Base-by-base conservation (phyloP, 495 filamentous ascomycete genomes). In the Aspergillus sclerotioniger region DNA sequence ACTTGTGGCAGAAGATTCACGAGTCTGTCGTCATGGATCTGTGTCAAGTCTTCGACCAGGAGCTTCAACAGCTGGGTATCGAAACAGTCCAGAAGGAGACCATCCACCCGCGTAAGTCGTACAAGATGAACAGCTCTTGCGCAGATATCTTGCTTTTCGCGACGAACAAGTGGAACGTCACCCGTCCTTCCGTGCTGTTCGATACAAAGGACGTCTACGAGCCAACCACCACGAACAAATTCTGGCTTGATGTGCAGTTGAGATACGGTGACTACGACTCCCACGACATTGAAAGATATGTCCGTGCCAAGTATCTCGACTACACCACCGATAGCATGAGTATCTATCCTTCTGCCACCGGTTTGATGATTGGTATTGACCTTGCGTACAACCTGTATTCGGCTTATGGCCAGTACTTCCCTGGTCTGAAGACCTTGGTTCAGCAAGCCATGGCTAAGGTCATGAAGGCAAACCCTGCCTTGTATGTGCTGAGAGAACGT, bases 91-190 rank as follows among this genome's bases (percentile, higher is more conserved):
- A 99, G 71, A 99, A 99, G 76, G 95, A 99, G 77, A 98, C 94
- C 0, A 99, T 99, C 63, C 95, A 99, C 81, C 95, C 95, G 44
- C 84, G 95, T 83, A 99, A 99, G 73, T 98, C 94, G 0, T 99
- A 99, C 82, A 99, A 99, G 84, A 99, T 99, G 95, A 99, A 99
- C 80, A 97, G 92, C 70, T 98, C 94, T 44, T 99, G 95, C 73
- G 95, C 95, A 15, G 95, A 99, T 75, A 97, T 99, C 61, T 81
- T 98, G 45, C 84, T 99, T 41, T 99, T 99, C 67, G 95, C 95
- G 16, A 96, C 90, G 52, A 94, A 96, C 77, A 99, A 98, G 69
- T 99, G 95, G 95, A 97, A 96, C 62, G 92, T 98, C 43, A 96
- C 92, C 5, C 81, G 90, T 17, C 95, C 95, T 8, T 97, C 94